These are phyloP conservation scores for Cyclaneusma minus DNA, from an alignment of 2,329 filamentous ascomycete species.

Conservation along the genomic window DNA sequence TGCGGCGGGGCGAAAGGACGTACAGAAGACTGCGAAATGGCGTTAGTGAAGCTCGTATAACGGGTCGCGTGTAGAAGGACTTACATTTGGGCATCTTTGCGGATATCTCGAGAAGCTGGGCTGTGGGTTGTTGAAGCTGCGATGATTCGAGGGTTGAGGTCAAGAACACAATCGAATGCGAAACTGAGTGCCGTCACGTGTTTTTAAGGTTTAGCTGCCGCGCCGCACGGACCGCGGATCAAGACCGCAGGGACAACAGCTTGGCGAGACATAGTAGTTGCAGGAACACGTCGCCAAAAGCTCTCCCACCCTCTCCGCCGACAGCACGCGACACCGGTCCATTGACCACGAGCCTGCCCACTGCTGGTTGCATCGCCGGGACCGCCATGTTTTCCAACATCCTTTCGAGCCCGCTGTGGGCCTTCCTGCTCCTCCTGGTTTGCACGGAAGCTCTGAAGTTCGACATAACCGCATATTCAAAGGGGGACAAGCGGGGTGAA, in stretches of 20 bases:
- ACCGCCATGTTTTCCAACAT: constrained; percentile 2
- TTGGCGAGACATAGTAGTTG: too few relatives aligned
- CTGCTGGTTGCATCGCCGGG: constrained; percentile 1
- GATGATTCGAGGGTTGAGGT: too few relatives aligned
- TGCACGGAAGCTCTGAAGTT: constrained; percentile 69
- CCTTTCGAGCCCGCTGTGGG: constrained; percentile 31
- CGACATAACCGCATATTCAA: constrained; percentile 60
- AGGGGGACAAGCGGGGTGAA: constrained; percentile 52
- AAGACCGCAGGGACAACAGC: too few relatives aligned
- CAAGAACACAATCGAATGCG: too few relatives aligned
- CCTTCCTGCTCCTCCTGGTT: constrained; percentile 38
- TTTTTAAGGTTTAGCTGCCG: constrained; percentile 1
- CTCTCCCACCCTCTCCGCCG: constrained; percentile 2
- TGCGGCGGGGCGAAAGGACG: constrained; percentile 16
- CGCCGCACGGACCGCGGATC: background rate
- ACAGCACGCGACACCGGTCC: constrained; percentile 8
- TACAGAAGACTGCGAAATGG: constrained; percentile 50
- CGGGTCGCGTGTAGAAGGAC: constrained; percentile 20
- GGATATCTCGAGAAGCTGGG: background rate
- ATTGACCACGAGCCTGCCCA: constrained; percentile 1
- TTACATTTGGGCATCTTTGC: constrained; percentile 77
- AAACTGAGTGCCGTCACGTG: background rate
- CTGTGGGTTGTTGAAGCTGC: background rate
- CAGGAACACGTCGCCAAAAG: constrained; percentile 3
- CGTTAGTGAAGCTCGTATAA: constrained; percentile 19